Base-by-base conservation (phyloP, 371 early-diverging fungal genomes). In the Zopfochytrium polystomum region DNA sequence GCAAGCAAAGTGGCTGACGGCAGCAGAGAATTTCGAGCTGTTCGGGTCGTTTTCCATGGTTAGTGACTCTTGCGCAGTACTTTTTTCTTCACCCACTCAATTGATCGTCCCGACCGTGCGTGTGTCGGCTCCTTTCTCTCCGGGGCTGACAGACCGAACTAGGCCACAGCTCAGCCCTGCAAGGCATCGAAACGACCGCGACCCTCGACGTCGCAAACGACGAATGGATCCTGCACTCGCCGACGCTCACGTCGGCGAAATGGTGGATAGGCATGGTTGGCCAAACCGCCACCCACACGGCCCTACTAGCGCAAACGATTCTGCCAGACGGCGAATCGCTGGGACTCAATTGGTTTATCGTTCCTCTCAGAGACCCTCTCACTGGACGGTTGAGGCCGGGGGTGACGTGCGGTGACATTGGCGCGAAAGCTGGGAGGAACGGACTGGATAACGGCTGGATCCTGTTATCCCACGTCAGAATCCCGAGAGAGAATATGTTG, bases 201-300 rank as follows among this genome's bases (percentile, higher is more conserved):
- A 91, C 91, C 0, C 90, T 81, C 52, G 71, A 87, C 38, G 71
- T 73, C 3, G 86, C 82, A 52, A 86, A 86, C 7, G 86, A 90
- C 62, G 88, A 90, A 70, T 93, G 86, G 55, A 90, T 88, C 55
- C 66, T 93, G 38, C 83, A 89, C 66, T 85, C 86, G 35, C 91
- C 93, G 18, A 82, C 80, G 15, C 72, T 92, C 44, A 87, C 91
- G 43, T 87, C 93, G 29, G 90, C 91, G 63, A 93, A 93, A 68
- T 92, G 89, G 83, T 93, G 94, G 94, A 85, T 88, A 29, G 93
- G 93, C 44, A 86, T 87, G 35, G 72, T 76, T 27, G 84, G 83
- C 46, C 68, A 77, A n/a, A 38, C 42, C n/a, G 42, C 35, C 26
- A 22, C 9, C 35, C 3, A 35, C 7, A 90, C 90, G 1, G 78